Evolutionary conservation across 1,284 basidiomycete species (phyloP), one percentile per base, ranked within the genome.

Genomic region (Tetrapyrgos nigripes): DNA sequence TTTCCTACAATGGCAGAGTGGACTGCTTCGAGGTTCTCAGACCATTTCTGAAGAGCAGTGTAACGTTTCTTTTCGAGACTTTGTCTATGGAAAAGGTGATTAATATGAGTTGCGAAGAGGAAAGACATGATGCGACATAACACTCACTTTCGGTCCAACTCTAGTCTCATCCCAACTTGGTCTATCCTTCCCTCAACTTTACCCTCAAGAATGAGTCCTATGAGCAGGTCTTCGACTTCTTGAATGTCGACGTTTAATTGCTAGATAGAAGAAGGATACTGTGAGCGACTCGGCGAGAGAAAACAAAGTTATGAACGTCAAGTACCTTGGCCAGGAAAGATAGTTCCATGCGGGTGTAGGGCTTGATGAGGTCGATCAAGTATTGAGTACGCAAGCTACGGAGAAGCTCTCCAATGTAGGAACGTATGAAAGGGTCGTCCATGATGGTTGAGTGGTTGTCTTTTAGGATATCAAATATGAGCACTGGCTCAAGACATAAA

Each of bases 111-210:
- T 26, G 23, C 24, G 23, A 29, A 27, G 26, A 5, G 6, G 51
- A 51, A 49, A 49, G 21, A 31, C 23, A 28, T 28, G 61, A 24
- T 50, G 52, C 29, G 45, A 43, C 27, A 29, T 27, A 23, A 43
- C 24, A 80, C 92, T 63, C 68, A 96, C 93, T 94, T 89, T 69
- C 87, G 81, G 68, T 97, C 93, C 24, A 99, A 82, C 68, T 98
- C 93, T 14, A 99, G 82, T 54, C 92, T 83, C 80, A 96, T 95
- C 21, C 92, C 88, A 33, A 97, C 94, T 76, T 98, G 96, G 73
- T 99, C 97, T 68, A 99, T 97, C 66, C 90, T 86, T 17, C 97
- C 97, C 64, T 96, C 89, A 33, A 99, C 94, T 72, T 93, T 96
- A 24, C 93, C 94, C 73, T 99, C 97, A 28, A 98, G 78, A 58